phyloP scores from a whole-genome alignment of 768 basidiomycete genomes.

The Tylopilus plumbeoviolaceoides region DNA sequence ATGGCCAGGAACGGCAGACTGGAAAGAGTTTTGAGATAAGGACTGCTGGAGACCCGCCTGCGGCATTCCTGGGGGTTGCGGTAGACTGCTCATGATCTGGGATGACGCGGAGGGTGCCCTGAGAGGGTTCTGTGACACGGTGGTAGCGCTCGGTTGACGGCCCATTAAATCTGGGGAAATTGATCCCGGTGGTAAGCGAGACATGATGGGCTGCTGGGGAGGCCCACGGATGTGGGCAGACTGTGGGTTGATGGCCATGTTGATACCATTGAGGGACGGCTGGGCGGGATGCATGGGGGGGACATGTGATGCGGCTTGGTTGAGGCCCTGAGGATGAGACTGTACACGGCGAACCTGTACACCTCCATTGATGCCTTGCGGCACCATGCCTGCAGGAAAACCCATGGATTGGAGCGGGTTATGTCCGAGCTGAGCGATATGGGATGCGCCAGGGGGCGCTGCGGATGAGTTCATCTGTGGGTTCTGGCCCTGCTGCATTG shows the following conservation, averaged over 20 bases:
- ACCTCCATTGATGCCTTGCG: conserved; percentile 32
- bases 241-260: conserved; percentile 45
- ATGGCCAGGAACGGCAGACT: conserved; percentile 22
- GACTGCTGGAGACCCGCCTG: conserved; percentile 28
- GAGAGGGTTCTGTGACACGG: conserved; percentile 40
- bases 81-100: conserved; percentile 46
- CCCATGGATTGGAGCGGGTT: conserved; percentile 39
- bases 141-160: conserved; percentile 36
- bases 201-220: conserved; percentile 33
- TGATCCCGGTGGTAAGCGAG: conserved; percentile 34
- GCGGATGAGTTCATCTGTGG: conserved; percentile 32
- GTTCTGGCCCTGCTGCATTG: conserved; percentile 37
- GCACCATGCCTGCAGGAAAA: conserved; percentile 42
- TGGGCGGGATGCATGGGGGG: conserved; percentile 34
- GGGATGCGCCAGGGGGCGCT: conserved; percentile 25
- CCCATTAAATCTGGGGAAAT: conserved; percentile 44
- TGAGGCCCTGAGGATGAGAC: conserved; percentile 52
- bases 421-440: conserved; percentile 30
- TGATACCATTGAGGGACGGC: conserved; percentile 34
- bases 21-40: conserved; percentile 31
- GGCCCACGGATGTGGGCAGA: conserved; percentile 33
- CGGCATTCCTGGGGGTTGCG: conserved; percentile 33
- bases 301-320: conserved; percentile 34
- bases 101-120: conserved; percentile 43
- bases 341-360: conserved; percentile 47